Evolutionary conservation across 208 protist species (phyloP).

Genomic region (Lotmaria passim): DNA sequence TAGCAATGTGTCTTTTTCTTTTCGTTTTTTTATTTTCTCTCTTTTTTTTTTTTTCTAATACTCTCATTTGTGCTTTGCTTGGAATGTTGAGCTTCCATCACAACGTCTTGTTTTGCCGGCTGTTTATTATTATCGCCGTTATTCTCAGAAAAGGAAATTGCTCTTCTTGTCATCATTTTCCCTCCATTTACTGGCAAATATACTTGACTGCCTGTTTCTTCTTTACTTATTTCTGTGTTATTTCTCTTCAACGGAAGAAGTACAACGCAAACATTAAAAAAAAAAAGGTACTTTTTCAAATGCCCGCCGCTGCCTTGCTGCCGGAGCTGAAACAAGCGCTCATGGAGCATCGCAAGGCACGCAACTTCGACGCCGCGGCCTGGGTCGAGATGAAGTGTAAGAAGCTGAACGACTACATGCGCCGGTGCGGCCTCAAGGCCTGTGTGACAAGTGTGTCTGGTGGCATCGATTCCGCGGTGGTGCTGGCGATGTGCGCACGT

Average conservation of each 20-base stretch:
- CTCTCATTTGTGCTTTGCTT: background rate
- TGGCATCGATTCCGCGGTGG: slow-evolving; percentile 95
- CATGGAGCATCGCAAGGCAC: slow-evolving; percentile 61
- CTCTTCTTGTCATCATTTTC: no score
- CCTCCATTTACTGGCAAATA: no score
- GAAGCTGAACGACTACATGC: slow-evolving; percentile 95
- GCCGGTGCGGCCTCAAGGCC: slow-evolving; percentile 77
- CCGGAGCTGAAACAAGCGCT: slow-evolving; percentile 73
- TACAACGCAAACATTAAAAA: no score
- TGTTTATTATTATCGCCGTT: no score
- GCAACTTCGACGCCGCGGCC: slow-evolving; percentile 75
- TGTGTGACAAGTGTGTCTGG: slow-evolving; percentile 93
- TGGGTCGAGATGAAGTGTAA: slow-evolving; percentile 90
- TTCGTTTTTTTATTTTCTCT: background rate
- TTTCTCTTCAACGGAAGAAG: no score
- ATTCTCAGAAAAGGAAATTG: no score
- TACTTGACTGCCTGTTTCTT: no score
- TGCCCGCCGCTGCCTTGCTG: slow-evolving; percentile 62
- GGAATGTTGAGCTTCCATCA: background rate
- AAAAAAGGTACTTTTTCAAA: no score
- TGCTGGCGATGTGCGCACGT: slow-evolving; percentile 85
- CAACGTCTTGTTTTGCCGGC: background rate
- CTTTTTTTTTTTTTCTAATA: background rate
- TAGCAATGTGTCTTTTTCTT: background rate
- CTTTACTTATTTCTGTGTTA: no score